These are phyloP conservation scores for Tothia fuscella DNA, from an alignment of 2,329 filamentous ascomycete species.

Conservation along the genomic window DNA sequence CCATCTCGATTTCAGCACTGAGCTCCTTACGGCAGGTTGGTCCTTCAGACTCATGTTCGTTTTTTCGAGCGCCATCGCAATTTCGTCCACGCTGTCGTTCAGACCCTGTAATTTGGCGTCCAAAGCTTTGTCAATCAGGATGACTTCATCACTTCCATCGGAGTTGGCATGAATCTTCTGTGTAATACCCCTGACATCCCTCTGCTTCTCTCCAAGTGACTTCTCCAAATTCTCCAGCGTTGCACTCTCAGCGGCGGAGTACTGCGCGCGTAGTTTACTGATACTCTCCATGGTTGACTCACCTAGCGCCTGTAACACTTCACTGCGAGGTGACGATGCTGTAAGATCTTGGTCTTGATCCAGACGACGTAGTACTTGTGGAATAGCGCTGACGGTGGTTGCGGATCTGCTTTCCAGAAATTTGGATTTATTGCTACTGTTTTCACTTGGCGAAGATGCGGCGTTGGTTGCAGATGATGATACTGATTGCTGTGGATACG, in stretches of 20 bases:
- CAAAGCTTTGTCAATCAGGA: background rate
- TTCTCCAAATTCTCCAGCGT: slow-evolving; percentile 6
- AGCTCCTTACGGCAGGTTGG: too few species aligned
- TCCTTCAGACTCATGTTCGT: too few species aligned
- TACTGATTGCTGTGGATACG: background rate
- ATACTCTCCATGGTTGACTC: background rate
- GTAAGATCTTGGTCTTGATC: background rate
- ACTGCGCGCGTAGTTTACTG: slow-evolving; percentile 2
- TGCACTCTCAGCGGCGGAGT: background rate
- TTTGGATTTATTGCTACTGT: background rate
- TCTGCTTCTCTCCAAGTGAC: slow-evolving; percentile 4
- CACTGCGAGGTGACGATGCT: background rate
- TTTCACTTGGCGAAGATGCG: background rate
- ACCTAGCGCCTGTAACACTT: background rate
- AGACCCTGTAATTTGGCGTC: slow-evolving; percentile 1
- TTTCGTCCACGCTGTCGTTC: slow-evolving; percentile 4
- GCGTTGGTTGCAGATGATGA: background rate
- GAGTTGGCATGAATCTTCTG: slow-evolving; percentile 4
- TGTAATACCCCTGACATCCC: background rate
- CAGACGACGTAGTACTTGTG: slow-evolving; percentile 6
- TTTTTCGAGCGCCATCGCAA: slow-evolving; percentile 3
- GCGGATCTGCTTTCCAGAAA: background rate
- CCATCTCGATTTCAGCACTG: too few species aligned
- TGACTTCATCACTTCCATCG: background rate
- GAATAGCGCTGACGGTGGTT: background rate